Percentiles rank a stretch among this genome's conserved stretches.
Evolutionary conservation across 352 stramenopile genomes (phyloP).

Genomic region (Pythium chondricola): DNA sequence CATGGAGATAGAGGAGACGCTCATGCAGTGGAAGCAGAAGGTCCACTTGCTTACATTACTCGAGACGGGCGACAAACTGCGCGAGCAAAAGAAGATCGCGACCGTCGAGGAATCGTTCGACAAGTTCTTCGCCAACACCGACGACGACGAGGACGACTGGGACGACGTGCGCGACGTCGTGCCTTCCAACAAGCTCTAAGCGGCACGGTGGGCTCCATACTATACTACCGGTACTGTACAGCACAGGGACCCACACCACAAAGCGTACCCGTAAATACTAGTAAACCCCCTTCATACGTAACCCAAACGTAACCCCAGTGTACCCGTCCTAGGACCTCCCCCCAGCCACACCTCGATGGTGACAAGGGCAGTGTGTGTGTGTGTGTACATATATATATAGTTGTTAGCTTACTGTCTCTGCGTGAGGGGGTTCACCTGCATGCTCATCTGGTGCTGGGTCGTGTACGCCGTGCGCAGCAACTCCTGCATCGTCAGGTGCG

Average conservation of each 20-base stretch:
- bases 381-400: too few relatives aligned
- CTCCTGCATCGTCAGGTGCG: constrained; percentile 79
- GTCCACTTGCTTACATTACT: constrained; percentile 89
- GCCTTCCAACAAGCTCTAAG: constrained; percentile 22
- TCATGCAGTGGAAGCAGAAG: constrained; percentile 98
- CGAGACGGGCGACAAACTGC: constrained; percentile 55
- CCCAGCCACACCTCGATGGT: too few relatives aligned
- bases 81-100: constrained; percentile 32
- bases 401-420: constrained; percentile 23
- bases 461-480: constrained; percentile 76
- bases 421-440: constrained; percentile 57
- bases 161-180: constrained; percentile 42
- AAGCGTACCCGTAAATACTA: background rate
- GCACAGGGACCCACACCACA: too few relatives aligned
- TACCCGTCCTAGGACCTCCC: too few relatives aligned
- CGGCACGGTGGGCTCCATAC: too few relatives aligned
- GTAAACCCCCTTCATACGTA: too few relatives aligned
- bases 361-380: too few relatives aligned
- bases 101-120: constrained; percentile 59
- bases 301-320: too few relatives aligned
- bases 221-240: background rate
- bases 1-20: constrained; percentile 96
- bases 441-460: constrained; percentile 74
- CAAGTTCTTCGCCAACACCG: constrained; percentile 74
- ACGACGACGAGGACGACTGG: constrained; percentile 67